Evolutionary conservation across 108 stramenopile species (phyloP).

Genomic region (Conticribra guillardii): DNA sequence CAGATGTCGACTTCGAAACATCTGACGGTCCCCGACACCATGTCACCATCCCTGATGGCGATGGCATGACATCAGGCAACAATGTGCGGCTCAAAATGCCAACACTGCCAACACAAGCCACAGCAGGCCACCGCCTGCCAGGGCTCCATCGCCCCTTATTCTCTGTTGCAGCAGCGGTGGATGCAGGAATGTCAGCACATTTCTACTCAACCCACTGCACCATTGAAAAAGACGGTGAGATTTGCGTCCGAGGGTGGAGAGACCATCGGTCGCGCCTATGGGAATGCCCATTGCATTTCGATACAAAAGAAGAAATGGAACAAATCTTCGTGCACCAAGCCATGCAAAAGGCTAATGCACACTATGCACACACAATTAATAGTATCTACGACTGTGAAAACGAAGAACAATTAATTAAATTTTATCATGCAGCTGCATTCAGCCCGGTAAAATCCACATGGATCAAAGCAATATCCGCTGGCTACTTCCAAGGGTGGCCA

Average conservation of each 20-base stretch:
- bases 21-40: no score
- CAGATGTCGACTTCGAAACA: no score
- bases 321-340: background rate
- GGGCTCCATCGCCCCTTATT: background rate
- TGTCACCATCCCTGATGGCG: background rate
- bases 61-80: background rate
- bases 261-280: background rate
- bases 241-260: conserved; percentile 1
- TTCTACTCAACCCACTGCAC: background rate
- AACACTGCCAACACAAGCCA: background rate
- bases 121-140: background rate
- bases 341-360: background rate
- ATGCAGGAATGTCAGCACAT: background rate
- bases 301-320: no score
- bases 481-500: conserved; percentile 17
- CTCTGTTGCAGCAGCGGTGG: background rate
- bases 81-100: background rate
- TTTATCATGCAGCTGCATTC: background rate
- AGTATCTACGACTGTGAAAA: no score
- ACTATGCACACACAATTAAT: no score
- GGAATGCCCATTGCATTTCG: background rate
- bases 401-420: no score
- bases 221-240: background rate
- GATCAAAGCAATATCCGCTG: background rate
- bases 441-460: background rate